phyloP scores from a whole-genome alignment of 148 eudicot genomes.

The Rhododendron mucronatum region DNA sequence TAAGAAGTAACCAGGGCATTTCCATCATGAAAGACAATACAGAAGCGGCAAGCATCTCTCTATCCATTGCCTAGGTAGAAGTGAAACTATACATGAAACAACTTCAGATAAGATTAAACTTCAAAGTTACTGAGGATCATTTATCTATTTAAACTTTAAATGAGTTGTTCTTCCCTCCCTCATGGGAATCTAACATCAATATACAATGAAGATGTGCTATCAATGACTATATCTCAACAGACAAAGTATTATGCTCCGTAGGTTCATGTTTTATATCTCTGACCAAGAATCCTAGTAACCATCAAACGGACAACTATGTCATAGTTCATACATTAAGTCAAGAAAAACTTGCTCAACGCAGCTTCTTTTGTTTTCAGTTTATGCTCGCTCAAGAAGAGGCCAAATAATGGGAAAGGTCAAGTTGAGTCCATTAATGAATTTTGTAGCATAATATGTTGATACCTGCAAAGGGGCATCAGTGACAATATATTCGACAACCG shows the following conservation, averaged over 20 bases:
- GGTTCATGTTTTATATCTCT: not conserved
- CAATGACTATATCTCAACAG: not conserved
- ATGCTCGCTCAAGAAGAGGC: not conserved
- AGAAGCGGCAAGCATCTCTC: not conserved
- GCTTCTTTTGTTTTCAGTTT: not conserved
- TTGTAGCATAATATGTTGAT: not conserved
- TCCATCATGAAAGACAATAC: not conserved
- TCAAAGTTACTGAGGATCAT: not conserved
- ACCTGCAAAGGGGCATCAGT: constrained; percentile 81
- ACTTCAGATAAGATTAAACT: not conserved
- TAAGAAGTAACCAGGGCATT: not conserved
- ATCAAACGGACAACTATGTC: not conserved
- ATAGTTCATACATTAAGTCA: not conserved
- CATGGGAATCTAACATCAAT: not conserved
- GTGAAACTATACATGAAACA: not conserved
- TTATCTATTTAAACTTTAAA: not conserved
- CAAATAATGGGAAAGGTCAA: not conserved
- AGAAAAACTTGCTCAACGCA: not conserved
- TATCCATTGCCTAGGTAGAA: not conserved
- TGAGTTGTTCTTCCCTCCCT: not conserved
- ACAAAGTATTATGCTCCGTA: not conserved
- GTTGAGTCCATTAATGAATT: not conserved
- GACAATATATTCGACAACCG: constrained; percentile 66
- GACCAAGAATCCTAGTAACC: not conserved
- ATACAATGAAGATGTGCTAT: not conserved